A percentile compares a stretch with the other conserved stretches of the same genome.
These are phyloP conservation scores for Colletotrichum noveboracense DNA, from an alignment of 2,329 filamentous ascomycete species.

Conservation along the genomic window DNA sequence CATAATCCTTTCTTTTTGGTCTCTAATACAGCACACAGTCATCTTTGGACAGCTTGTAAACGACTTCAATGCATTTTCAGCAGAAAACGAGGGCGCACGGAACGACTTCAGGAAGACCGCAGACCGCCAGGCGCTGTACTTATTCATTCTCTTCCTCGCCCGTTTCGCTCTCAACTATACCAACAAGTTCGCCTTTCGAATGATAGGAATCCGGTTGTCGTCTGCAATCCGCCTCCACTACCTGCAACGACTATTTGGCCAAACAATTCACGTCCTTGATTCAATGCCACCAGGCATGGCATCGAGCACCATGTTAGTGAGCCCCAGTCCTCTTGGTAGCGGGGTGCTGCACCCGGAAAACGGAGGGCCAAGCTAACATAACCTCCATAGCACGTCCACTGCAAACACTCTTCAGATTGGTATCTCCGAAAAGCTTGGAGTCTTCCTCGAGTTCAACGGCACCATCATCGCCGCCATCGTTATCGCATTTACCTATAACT, in stretches of 20 bases:
- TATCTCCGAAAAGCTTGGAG: conserved; percentile 67
- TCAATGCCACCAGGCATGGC: conserved; percentile 67
- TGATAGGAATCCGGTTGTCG: conserved; percentile 67
- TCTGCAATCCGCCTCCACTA: conserved; percentile 69
- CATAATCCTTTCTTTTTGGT: conserved; percentile 45
- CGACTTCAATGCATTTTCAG: conserved; percentile 50
- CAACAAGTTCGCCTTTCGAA: conserved; percentile 65
- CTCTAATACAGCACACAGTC: conserved; percentile 9
- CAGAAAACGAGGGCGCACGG: conserved; percentile 34
- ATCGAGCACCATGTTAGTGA: conserved; percentile 56
- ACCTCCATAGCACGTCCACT: conserved; percentile 52
- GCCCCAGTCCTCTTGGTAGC: background rate
- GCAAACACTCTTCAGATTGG: conserved; percentile 69
- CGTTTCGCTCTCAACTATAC: conserved; percentile 69
- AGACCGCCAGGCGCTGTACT: conserved; percentile 62
- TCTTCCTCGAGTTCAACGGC: conserved; percentile 59
- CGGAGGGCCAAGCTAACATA: background rate
- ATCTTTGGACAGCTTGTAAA: conserved; percentile 46
- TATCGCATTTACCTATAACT: conserved; percentile 62
- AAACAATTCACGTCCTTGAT: conserved; percentile 73
- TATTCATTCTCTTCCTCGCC: conserved; percentile 73
- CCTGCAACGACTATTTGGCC: conserved; percentile 65
- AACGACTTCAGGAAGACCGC: conserved; percentile 45
- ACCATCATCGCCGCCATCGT: conserved; percentile 58
- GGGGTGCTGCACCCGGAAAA: background rate